phyloP scores from a whole-genome alignment of 306 rosid genomes.

The Biancaea sappan region DNA sequence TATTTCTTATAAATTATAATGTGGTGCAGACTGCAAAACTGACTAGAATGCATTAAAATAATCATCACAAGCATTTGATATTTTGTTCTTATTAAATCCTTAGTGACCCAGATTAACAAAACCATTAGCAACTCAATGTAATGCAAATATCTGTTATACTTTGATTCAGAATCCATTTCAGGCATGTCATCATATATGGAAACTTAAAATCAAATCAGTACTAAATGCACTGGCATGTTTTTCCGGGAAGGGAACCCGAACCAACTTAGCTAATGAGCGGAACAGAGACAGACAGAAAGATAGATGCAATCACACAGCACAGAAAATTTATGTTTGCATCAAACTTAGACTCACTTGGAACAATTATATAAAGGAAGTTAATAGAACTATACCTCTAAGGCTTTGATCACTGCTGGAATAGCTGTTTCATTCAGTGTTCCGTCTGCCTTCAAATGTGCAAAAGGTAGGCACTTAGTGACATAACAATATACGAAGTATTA shows the following conservation, averaged over 20 bases:
- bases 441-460: constrained; percentile 66
- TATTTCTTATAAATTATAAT: neutral
- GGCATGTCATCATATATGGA: neutral
- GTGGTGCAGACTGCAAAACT: constrained; percentile 2
- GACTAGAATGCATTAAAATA: neutral
- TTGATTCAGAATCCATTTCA: neutral
- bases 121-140: neutral
- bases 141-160: neutral
- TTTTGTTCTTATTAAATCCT: neutral
- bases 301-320: neutral
- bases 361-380: neutral
- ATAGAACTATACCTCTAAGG: constrained; percentile 63
- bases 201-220: neutral
- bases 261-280: neutral
- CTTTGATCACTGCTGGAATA: constrained; percentile 60
- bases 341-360: constrained; percentile 19
- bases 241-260: neutral
- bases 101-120: neutral
- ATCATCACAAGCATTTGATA: neutral
- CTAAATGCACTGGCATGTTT: neutral
- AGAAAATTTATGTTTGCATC: neutral
- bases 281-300: constrained; percentile 12
- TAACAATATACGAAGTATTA: constrained; percentile 11
- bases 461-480: constrained; percentile 30
- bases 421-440: constrained; percentile 71